phyloP scores from a whole-genome alignment of 1,284 basidiomycete genomes.

The Rhodotorula sp. region DNA sequence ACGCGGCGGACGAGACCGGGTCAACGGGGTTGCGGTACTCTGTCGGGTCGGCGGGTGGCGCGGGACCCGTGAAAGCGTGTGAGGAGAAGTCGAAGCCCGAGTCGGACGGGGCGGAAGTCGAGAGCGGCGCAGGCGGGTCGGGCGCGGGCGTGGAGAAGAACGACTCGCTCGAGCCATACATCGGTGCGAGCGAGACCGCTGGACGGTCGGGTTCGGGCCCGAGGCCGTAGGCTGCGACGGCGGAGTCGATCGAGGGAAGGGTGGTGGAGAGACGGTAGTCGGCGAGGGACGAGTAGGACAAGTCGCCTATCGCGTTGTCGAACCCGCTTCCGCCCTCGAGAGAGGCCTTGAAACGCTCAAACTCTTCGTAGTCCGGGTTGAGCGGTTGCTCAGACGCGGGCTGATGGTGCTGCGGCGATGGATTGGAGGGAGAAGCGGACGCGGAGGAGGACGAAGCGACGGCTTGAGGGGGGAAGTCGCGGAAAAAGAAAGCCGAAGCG shows the following conservation, averaged over 20 bases:
- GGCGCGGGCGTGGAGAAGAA: background rate
- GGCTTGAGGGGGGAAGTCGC: conserved; percentile 14
- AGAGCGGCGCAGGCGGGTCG: background rate
- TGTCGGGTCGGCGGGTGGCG: background rate
- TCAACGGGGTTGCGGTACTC: background rate
- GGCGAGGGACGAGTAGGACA: background rate
- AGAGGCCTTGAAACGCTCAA: no score
- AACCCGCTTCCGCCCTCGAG: no score
- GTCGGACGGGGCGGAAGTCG: background rate
- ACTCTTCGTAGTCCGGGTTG: no score
- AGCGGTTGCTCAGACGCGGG: no score
- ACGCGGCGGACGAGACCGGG: background rate
- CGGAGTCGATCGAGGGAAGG: conserved; percentile 3
- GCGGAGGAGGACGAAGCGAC: background rate
- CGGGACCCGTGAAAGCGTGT: background rate
- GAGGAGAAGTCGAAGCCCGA: background rate
- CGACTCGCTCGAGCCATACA: conserved; percentile 1
- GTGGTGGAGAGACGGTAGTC: background rate
- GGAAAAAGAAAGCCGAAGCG: conserved; percentile 23
- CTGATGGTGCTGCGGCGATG: background rate
- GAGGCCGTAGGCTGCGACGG: conserved; percentile 2
- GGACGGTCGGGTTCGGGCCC: background rate
- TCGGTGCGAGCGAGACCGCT: conserved; percentile 1
- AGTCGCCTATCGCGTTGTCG: background rate
- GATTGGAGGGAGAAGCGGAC: background rate